These are phyloP conservation scores for Rhodamnia rubescens DNA, from an alignment of 345 rosid genomes.

Conservation along the genomic window DNA sequence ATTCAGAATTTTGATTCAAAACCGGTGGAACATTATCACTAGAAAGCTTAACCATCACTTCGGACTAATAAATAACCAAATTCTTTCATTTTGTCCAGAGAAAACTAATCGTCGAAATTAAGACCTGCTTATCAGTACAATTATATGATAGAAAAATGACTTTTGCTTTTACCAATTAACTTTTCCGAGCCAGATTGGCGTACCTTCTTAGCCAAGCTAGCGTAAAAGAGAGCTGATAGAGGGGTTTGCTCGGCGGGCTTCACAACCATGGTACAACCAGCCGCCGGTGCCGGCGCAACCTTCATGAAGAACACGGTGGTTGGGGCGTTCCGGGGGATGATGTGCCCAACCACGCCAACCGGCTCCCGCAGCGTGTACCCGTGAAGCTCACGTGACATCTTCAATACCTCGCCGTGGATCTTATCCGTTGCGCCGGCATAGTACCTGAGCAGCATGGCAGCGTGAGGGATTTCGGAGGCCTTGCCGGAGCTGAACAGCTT, in stretches of 20 bases:
- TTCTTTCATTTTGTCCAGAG: background rate
- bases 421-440: constrained; percentile 89
- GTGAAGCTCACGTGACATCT: constrained; percentile 42
- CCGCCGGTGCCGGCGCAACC: constrained; percentile 61
- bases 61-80: background rate
- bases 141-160: background rate
- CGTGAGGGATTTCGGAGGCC: constrained; percentile 35
- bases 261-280: constrained; percentile 78
- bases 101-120: background rate
- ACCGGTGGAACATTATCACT: background rate
- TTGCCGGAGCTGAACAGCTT: constrained; percentile 32
- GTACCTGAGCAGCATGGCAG: constrained; percentile 31
- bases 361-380: constrained; percentile 80
- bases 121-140: background rate
- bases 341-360: constrained; percentile 69
- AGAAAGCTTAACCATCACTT: background rate
- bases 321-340: constrained; percentile 85
- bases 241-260: constrained; percentile 95
- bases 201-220: constrained; percentile 42
- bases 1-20: background rate
- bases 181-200: background rate
- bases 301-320: constrained; percentile 47
- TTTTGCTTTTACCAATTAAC: background rate
- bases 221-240: constrained; percentile 72
- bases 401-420: constrained; percentile 63